Conservation (phyloP, 192 early-diverging fungal genomes). For the Entomortierella parvispora region DNA sequence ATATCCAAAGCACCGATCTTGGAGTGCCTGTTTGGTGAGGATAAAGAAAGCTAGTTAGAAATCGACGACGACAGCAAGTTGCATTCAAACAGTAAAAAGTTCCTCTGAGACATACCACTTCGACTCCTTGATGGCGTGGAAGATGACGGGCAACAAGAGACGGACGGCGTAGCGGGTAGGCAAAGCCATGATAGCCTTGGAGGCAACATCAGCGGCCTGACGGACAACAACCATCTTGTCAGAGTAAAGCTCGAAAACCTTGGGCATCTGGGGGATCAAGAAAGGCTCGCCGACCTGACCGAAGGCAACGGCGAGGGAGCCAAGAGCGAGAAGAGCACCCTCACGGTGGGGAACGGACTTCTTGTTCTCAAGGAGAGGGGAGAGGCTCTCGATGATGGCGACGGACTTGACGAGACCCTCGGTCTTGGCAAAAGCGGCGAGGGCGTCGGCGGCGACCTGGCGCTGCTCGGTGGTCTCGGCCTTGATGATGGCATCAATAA, state of each 20-base stretch:
- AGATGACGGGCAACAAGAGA: slow-evolving; percentile 58
- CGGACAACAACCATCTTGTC: slow-evolving; percentile 62
- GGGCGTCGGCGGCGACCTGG: slow-evolving; percentile 46
- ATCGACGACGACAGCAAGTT: neutral
- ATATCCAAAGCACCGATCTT: slow-evolving; percentile 64
- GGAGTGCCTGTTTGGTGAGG: slow-evolving; percentile 67
- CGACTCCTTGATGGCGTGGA: slow-evolving; percentile 64
- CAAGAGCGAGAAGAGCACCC: slow-evolving; percentile 68
- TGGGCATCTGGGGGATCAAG: slow-evolving; percentile 69
- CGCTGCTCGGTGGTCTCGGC: slow-evolving; percentile 50
- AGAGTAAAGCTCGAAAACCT: slow-evolving; percentile 70
- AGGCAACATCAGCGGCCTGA: slow-evolving; percentile 55
- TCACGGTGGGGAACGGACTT: slow-evolving; percentile 72
- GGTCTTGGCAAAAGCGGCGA: slow-evolving; percentile 50
- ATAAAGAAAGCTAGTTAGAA: neutral
- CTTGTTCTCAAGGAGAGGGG: slow-evolving; percentile 73
- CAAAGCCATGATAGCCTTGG: slow-evolving; percentile 55
- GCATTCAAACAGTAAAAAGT: slow-evolving; percentile 2
- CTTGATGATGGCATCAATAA: slow-evolving; percentile 54
- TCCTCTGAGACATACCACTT: slow-evolving; percentile 47
- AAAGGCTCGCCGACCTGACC: slow-evolving; percentile 74
- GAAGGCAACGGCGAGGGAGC: slow-evolving; percentile 63
- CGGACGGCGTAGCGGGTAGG: slow-evolving; percentile 58
- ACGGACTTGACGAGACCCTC: slow-evolving; percentile 62
- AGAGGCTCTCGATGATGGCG: slow-evolving; percentile 66